phyloP scores from a whole-genome alignment of 2,329 filamentous ascomycete genomes.

The Ophiostoma novo-ulmi region DNA sequence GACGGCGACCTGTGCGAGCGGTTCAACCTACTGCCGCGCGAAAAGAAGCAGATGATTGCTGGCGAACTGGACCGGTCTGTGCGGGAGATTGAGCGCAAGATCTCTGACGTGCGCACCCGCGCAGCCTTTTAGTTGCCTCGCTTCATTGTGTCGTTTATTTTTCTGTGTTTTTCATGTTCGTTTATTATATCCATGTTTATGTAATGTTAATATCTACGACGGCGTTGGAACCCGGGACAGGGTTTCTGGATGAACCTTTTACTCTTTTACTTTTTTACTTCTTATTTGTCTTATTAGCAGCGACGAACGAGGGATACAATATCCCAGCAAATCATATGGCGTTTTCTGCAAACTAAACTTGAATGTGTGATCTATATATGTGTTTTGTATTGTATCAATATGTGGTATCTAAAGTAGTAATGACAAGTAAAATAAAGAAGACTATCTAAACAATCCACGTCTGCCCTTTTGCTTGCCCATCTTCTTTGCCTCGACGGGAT shows the following conservation, averaged over 20 bases:
- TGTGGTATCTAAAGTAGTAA: background rate
- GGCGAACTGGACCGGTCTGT: conserved; percentile 87
- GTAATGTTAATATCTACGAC: conserved; percentile 12
- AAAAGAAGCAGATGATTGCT: conserved; percentile 93
- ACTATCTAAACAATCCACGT: conserved; percentile 13
- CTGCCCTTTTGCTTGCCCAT: conserved; percentile 20
- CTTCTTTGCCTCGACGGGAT: conserved; percentile 48
- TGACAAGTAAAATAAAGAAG: background rate
- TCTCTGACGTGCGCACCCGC: conserved; percentile 62
- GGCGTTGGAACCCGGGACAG: conserved; percentile 5
- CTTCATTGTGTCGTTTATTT: background rate
- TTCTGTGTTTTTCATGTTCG: background rate
- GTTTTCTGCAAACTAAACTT: background rate
- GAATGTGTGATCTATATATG: background rate
- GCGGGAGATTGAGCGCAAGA: conserved; percentile 91
- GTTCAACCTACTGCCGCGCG: conserved; percentile 74
- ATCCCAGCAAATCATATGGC: background rate
- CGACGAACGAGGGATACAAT: background rate
- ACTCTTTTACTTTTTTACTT: background rate
- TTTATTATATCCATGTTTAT: background rate
- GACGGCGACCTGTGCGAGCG: conserved; percentile 95
- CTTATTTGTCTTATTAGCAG: background rate
- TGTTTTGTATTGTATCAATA: background rate
- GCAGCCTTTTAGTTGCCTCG: conserved; percentile 47
- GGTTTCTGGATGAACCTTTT: background rate